phyloP scores from a whole-genome alignment of 305 asterid species.

The Fraxinus albicans region DNA sequence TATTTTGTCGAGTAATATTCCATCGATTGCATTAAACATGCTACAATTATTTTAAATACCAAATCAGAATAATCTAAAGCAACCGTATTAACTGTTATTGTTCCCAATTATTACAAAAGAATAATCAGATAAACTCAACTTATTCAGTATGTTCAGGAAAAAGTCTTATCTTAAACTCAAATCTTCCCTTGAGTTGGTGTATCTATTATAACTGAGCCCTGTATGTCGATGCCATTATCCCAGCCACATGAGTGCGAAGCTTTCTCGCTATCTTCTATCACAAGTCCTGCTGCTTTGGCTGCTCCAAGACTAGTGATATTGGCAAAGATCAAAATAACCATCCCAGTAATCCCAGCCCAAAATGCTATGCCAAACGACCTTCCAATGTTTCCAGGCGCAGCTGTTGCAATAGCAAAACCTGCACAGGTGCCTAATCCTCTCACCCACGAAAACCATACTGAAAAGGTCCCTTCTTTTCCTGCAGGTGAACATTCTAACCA shows the following conservation, averaged over 20 bases:
- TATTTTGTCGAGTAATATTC: too few relatives aligned
- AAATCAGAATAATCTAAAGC: neutral
- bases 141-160: neutral
- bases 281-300: conserved; percentile 76
- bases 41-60: neutral
- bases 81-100: neutral
- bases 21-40: neutral
- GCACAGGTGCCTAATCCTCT: conserved; percentile 65
- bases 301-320: conserved; percentile 73
- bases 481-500: conserved; percentile 79
- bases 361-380: conserved; percentile 64
- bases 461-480: conserved; percentile 84
- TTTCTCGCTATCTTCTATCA: conserved; percentile 38
- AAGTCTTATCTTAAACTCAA: conserved; percentile 24
- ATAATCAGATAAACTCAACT: neutral
- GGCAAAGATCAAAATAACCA: conserved; percentile 61
- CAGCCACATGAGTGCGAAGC: conserved; percentile 40
- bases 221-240: conserved; percentile 12
- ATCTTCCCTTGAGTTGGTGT: conserved; percentile 32
- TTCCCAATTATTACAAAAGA: neutral
- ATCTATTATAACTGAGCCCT: neutral
- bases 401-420: conserved; percentile 69
- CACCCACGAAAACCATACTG: conserved; percentile 82
- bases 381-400: conserved; percentile 56
- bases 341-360: conserved; percentile 57